phyloP scores from a whole-genome alignment of 2,329 filamentous ascomycete genomes.

The Beauveria australis region DNA sequence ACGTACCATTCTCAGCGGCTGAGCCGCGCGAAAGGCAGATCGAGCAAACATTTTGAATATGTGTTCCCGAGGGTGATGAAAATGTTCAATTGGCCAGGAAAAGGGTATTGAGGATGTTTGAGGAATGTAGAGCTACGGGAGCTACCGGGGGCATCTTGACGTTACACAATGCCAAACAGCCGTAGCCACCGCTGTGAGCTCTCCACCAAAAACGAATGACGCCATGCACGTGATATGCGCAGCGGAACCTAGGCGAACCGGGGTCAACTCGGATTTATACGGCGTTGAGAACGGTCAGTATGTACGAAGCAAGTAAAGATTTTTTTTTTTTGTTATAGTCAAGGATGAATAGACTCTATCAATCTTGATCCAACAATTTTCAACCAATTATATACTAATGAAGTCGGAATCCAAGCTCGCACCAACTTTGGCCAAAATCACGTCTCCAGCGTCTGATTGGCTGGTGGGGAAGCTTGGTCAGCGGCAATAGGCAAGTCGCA shows the following conservation, averaged over 20 bases:
- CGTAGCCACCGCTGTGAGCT: background rate
- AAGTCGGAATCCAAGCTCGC: no score
- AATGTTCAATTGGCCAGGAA: conserved; percentile 15
- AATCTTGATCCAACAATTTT: no score
- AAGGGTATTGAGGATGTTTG: background rate
- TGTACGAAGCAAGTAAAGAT: no score
- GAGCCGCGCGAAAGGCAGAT: conserved; percentile 53
- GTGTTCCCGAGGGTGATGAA: background rate
- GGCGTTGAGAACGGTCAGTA: no score
- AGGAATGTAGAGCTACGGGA: background rate
- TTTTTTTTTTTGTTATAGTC: no score
- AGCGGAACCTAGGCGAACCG: background rate
- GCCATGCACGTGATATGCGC: conserved; percentile 8
- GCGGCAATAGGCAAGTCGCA: no score
- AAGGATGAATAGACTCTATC: no score
- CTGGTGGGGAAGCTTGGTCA: no score
- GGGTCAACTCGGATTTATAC: background rate
- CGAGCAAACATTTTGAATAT: conserved; percentile 55
- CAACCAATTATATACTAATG: no score
- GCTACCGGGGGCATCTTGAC: conserved; percentile 6
- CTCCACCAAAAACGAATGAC: conserved; percentile 2
- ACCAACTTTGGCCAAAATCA: no score
- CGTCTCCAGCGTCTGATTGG: no score
- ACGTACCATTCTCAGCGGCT: conserved; percentile 58
- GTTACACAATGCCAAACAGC: background rate